Percentiles rank a stretch among this genome's conserved stretches.
These are phyloP conservation scores for Opeltia flavorubescens DNA, from an alignment of 495 filamentous ascomycete genomes.

Conservation along the genomic window DNA sequence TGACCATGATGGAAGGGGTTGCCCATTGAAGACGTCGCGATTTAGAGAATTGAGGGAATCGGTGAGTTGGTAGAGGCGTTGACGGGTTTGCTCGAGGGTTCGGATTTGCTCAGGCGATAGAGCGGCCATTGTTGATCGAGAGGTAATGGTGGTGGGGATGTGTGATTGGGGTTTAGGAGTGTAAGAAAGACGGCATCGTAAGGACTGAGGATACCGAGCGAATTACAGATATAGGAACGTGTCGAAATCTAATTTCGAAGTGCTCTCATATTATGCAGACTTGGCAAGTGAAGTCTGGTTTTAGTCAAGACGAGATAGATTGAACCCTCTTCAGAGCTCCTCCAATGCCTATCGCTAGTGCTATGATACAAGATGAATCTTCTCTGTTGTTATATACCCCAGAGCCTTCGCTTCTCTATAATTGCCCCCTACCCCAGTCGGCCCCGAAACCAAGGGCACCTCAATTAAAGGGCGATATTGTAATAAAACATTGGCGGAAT, in stretches of 20 bases:
- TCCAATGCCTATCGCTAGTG: no score
- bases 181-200: no score
- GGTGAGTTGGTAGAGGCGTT: slow-evolving; percentile 54
- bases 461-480: not conserved
- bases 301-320: no score
- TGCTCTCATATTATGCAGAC: no score
- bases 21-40: slow-evolving; percentile 33
- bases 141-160: not conserved
- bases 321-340: no score
- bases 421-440: not conserved
- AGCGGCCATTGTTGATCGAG: slow-evolving; percentile 27
- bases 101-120: slow-evolving; percentile 49
- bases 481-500: slow-evolving; percentile 1
- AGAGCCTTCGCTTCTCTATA: no score
- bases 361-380: no score
- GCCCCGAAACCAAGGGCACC: not conserved
- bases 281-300: no score
- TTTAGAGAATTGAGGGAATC: slow-evolving; percentile 51
- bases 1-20: slow-evolving; percentile 49
- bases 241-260: no score
- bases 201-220: no score
- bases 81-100: slow-evolving; percentile 59
- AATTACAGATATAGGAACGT: no score
- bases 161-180: not conserved
- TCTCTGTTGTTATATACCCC: no score